Base-by-base conservation (phyloP, 345 rosid genomes). In the Acer saccharum region DNA sequence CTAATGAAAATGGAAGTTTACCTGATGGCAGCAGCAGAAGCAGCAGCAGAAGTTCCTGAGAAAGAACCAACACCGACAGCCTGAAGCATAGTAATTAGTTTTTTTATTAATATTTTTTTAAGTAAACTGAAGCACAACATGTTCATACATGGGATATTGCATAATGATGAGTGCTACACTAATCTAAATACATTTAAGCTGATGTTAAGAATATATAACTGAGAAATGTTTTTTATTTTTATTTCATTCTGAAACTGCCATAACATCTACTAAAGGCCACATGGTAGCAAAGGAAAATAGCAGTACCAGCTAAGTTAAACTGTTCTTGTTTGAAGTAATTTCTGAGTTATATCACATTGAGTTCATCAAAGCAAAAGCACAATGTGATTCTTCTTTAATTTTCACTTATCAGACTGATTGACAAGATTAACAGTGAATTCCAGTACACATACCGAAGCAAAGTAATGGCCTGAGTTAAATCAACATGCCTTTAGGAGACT, bases 21-120 rank as follows among this genome's bases (percentile, higher is more conserved):
- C 98, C 98, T 92, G 77, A 95, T 95, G 68, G 98, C 95, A 77
- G 98, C 98, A 82, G 98, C 98, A 81, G 99, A 87, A 82, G 98
- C 94, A 65, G 99, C 98, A 73, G 96, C 84, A 4, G 92, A 74
- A 21, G 93, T 88, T 71, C 98, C 98, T 7, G 97, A 88, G 87
- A 91, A 89, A 79, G 96, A 92, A 83, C 96, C 97, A 73, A 91
- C 87, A 48, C 99, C 99, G 68, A 96, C 96, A 18, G 97, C 99
- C 99, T 95, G 89, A 79, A 84, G 44, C 63, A 74, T 14, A 77
- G 54, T 63, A 77, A 76, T 48, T 21, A 11, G 65, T 11, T 81
- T 17, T 25, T n/a, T 39, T 41, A 16, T n/a, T 16, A 63, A 4
- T 7, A 29, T 61, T 39, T 18, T 52, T 64, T 25, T 6, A 50